Conservation (phyloP, 1,139 yeast species). For the Fermentozyma sake region DNA sequence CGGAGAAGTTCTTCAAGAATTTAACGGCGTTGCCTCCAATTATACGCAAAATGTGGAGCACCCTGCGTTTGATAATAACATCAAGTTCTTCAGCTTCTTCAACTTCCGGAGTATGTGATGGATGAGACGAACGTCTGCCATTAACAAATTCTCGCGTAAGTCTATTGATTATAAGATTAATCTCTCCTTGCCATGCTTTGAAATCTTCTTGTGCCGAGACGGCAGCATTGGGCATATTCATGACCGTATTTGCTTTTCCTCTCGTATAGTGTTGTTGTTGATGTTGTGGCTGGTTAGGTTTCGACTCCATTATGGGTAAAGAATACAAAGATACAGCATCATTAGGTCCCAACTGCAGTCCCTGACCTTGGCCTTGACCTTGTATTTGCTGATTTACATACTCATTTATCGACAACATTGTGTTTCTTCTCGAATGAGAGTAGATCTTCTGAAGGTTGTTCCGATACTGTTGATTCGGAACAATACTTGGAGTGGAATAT, state of each 20-base stretch:
- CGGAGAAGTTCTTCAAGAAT: slow-evolving; percentile 33
- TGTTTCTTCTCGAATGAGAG: slow-evolving; percentile 41
- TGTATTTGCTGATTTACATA: slow-evolving; percentile 34
- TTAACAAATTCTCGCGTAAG: slow-evolving; percentile 33
- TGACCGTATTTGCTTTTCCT: no score
- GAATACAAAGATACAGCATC: slow-evolving; percentile 23
- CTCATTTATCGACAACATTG: slow-evolving; percentile 36
- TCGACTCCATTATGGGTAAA: slow-evolving; percentile 13
- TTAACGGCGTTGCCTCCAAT: slow-evolving; percentile 27
- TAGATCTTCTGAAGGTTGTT: slow-evolving; percentile 41
- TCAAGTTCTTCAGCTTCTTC: slow-evolving; percentile 15
- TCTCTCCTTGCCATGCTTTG: slow-evolving; percentile 44
- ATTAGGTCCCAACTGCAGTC: slow-evolving; percentile 7
- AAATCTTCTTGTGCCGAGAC: slow-evolving; percentile 29
- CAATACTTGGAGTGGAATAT: slow-evolving; percentile 34
- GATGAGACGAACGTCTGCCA: no score
- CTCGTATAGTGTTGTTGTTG: no score
- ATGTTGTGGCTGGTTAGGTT: slow-evolving; percentile 5
- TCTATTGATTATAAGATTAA: slow-evolving; percentile 36
- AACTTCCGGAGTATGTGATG: slow-evolving; percentile 4
- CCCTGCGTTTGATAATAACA: slow-evolving; percentile 21
- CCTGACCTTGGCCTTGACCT: slow-evolving; percentile 5
- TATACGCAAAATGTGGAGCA: slow-evolving; percentile 20
- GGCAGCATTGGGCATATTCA: not conserved
- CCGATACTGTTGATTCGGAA: slow-evolving; percentile 27